phyloP scores from a whole-genome alignment of 495 filamentous ascomycete species.

The Aspergillus panamensis region DNA sequence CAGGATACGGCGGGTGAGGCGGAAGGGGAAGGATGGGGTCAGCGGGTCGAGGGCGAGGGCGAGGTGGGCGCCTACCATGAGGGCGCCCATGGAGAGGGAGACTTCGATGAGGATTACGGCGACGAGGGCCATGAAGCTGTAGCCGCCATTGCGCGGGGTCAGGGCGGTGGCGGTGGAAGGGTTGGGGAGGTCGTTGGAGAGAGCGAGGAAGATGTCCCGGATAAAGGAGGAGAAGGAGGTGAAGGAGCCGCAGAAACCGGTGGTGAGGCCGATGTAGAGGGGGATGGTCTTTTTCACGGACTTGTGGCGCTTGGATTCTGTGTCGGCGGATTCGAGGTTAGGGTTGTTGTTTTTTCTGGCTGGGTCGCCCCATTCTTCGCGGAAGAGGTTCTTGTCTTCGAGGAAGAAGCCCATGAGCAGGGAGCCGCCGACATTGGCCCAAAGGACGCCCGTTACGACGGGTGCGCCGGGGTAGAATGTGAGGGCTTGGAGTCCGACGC shows the following conservation, averaged over 20 bases:
- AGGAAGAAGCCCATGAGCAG: conserved; percentile 81
- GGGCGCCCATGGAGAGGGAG: conserved; percentile 61
- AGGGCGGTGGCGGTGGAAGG: conserved; percentile 31
- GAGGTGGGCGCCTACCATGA: conserved; percentile 73
- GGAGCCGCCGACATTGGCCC: conserved; percentile 88
- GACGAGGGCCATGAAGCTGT: conserved; percentile 76
- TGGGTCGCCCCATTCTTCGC: conserved; percentile 54
- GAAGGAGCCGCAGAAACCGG: conserved; percentile 90
- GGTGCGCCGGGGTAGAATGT: conserved; percentile 79
- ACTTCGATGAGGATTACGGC: conserved; percentile 67
- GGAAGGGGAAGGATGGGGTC: conserved; percentile 57
- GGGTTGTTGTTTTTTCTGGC: background rate
- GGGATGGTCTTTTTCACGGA: conserved; percentile 77
- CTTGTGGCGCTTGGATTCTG: conserved; percentile 47
- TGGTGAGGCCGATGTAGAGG: conserved; percentile 86
- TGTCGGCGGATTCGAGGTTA: conserved; percentile 1
- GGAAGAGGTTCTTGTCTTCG: conserved; percentile 77
- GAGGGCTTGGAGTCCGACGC: conserved; percentile 77
- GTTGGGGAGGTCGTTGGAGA: conserved; percentile 69
- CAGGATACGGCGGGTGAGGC: conserved; percentile 53
- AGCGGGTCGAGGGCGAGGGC: conserved; percentile 58
- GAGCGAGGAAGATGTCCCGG: conserved; percentile 76
- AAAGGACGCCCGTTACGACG: conserved; percentile 68
- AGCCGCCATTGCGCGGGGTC: conserved; percentile 62
- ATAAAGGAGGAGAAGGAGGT: conserved; percentile 92